Conservation (phyloP, 2,329 filamentous ascomycete genomes). For the Eutypa lata region DNA sequence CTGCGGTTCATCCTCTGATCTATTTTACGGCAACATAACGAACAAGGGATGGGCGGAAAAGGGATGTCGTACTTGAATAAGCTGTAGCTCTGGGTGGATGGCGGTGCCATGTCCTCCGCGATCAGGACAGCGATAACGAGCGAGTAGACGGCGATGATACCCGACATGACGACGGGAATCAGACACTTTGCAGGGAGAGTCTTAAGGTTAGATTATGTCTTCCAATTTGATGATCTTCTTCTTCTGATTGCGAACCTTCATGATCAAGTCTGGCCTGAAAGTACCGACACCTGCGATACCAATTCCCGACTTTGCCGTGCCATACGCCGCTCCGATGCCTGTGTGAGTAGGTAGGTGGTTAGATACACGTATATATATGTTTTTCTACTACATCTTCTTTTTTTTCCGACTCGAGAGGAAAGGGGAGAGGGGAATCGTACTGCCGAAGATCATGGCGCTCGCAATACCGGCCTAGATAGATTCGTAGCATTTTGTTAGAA, state of each 20-base stretch:
- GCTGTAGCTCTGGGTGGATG: conserved; percentile 66
- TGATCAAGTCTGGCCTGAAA: conserved; percentile 82
- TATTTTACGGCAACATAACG: background rate
- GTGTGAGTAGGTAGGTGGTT: conserved; percentile 1
- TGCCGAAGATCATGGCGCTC: conserved; percentile 80
- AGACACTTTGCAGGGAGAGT: conserved; percentile 54
- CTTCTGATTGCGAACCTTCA: conserved; percentile 64
- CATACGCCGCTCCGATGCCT: conserved; percentile 75
- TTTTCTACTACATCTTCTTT: too few relatives aligned
- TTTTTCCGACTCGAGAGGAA: too few relatives aligned
- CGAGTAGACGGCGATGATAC: conserved; percentile 97
- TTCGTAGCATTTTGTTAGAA: conserved; percentile 15
- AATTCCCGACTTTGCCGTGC: conserved; percentile 84
- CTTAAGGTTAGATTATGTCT: conserved; percentile 9
- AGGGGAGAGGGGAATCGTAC: conserved; percentile 44
- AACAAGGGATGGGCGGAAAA: background rate
- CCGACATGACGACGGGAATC: conserved; percentile 94
- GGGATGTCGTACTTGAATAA: conserved; percentile 68
- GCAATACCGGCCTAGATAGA: conserved; percentile 67
- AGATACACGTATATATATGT: too few relatives aligned
- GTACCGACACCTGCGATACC: conserved; percentile 83
- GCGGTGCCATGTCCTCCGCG: conserved; percentile 79
- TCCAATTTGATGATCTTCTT: too few relatives aligned
- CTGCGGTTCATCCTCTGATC: background rate
- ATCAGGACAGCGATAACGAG: conserved; percentile 97